Base-by-base conservation (phyloP, 2,329 filamentous ascomycete species). In the Alternaria burnsii region DNA sequence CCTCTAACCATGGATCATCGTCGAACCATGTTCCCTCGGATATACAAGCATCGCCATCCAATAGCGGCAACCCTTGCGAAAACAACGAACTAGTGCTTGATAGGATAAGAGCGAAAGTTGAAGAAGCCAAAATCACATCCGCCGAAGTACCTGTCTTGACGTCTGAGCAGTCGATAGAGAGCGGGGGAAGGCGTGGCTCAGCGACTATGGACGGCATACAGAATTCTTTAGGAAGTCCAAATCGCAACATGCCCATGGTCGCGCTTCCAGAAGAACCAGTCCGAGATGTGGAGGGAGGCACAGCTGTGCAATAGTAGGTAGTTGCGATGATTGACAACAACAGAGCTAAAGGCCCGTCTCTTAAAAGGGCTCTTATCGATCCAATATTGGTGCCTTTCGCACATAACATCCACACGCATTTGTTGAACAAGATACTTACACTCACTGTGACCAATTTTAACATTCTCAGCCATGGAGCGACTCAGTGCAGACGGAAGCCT, bases 161-260 rank as follows among this genome's bases (percentile, higher is more conserved):
- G 9, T 47, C 47, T 8, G 65, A 66, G 38, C 46, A 30, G 9
- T 55, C 55, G 12, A 52, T 44, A 20, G 53, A 58, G 44, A 60
- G 52, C 24, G 47, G 24, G 26, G 56, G 43, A 26, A 28, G 24
- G 30, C 46, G 20, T 10, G 24, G 40, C 32, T 53, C 60, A 14
- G 26, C 18, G 18, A 53, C 8, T 14, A 20, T 50, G 22, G 57
- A 59, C 10, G 71, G 71, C 8, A 61, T 73, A 28, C 50, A 60
- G 20, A 70, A 71, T 40, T 68, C 70, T 3, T 67, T 75, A 36
- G 69, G 63, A 5, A 72, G 65, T 10, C 62, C 77, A 7, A 64
- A 62, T 16, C 75, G 72, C 42, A 80, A 76, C 47, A 48, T 80
- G n/a, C 76, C 79, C 3, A 82, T 83, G 79, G 82, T 82, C 63